Conservation (phyloP, 2,329 filamentous ascomycete species). For the Dactylellina parvicollis region DNA sequence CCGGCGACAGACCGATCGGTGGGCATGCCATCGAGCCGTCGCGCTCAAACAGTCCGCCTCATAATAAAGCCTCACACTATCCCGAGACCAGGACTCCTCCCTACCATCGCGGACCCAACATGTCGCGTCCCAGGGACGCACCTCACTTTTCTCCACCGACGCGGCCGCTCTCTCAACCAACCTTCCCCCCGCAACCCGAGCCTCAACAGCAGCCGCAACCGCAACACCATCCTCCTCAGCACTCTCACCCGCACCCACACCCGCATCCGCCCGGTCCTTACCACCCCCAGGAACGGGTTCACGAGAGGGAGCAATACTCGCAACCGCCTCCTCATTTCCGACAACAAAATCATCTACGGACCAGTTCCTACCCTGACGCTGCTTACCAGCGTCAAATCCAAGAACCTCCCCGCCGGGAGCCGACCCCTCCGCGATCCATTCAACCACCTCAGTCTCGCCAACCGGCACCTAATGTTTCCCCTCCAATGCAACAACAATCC, state of each 20-base stretch:
- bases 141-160: conserved; percentile 44
- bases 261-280: conserved; percentile 8
- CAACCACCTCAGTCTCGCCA: conserved; percentile 20
- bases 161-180: conserved; percentile 47
- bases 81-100: conserved; percentile 44
- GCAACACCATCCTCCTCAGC: conserved; percentile 8
- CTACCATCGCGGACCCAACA: conserved; percentile 31
- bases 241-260: conserved; percentile 14
- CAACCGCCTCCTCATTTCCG: conserved; percentile 39
- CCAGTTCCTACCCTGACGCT: conserved; percentile 43
- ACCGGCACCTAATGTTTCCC: conserved; percentile 32
- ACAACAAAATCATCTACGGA: conserved; percentile 36
- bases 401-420: conserved; percentile 45
- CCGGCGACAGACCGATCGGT: conserved; percentile 44
- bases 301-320: conserved; percentile 35
- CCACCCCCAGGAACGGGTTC: conserved; percentile 36
- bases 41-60: conserved; percentile 45
- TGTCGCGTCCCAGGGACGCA: conserved; percentile 35
- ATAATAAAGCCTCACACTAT: conserved; percentile 36
- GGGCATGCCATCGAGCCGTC: conserved; percentile 45
- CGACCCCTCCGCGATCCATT: conserved; percentile 25
- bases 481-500: conserved; percentile 27
- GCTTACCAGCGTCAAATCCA: conserved; percentile 38
- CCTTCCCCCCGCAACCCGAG: conserved; percentile 29
- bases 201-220: conserved; percentile 15